Evolutionary conservation across 2,329 filamentous ascomycete genomes (phyloP).

Genomic region (Bipolaris gigantea): DNA sequence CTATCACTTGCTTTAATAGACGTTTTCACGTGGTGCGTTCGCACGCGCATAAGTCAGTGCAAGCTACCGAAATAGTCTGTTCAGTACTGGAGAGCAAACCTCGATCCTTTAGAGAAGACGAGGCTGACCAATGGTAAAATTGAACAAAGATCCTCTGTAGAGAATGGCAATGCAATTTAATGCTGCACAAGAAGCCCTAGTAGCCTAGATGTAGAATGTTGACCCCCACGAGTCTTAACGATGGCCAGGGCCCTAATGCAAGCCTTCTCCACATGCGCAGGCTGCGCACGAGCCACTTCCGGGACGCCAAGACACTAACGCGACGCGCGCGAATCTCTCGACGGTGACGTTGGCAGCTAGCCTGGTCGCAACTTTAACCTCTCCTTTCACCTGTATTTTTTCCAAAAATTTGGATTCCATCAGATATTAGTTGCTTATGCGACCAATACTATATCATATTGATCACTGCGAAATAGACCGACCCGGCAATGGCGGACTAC

Average conservation of each 20-base stretch:
- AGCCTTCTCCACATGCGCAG: slow-evolving; percentile 9
- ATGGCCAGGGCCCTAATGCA: slow-evolving; percentile 4
- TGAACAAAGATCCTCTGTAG: not conserved
- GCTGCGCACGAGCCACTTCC: slow-evolving; percentile 7
- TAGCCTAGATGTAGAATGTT: not conserved
- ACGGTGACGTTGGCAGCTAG: slow-evolving; percentile 16
- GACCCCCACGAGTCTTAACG: not conserved
- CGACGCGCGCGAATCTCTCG: slow-evolving; percentile 12
- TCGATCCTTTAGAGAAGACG: not conserved
- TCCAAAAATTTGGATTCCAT: not conserved
- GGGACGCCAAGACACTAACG: slow-evolving; percentile 14
- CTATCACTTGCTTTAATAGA: not conserved
- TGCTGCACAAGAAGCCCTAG: not conserved
- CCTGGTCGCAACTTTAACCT: slow-evolving; percentile 2
- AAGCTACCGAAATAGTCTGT: not conserved
- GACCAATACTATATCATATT: not conserved
- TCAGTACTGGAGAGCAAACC: not conserved
- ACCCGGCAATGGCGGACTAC: slow-evolving; percentile 46
- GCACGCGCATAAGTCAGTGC: not conserved
- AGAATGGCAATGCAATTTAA: not conserved
- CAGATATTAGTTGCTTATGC: not conserved
- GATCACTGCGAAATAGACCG: not conserved
- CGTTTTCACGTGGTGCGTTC: not conserved
- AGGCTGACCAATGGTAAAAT: not conserved
- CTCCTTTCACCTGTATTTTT: not conserved